Percentiles rank a stretch among this genome's conserved stretches.
Evolutionary conservation across 2,329 filamentous ascomycete species (phyloP).

Genomic region (Verruconis gallopava): DNA sequence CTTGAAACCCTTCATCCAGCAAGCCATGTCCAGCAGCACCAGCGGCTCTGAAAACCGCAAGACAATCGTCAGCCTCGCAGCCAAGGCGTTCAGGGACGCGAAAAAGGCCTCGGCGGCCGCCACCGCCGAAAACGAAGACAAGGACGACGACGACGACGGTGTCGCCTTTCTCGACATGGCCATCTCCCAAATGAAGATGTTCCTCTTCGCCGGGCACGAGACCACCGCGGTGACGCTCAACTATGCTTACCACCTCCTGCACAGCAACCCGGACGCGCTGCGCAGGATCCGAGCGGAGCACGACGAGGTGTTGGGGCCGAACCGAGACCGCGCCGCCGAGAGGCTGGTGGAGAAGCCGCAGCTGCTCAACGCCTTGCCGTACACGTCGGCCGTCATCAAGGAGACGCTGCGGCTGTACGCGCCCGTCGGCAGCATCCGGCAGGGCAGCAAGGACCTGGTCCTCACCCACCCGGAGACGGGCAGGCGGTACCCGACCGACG

Average conservation of each 20-base stretch:
- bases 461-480: slow-evolving; percentile 9
- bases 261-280: slow-evolving; percentile 17
- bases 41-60: background rate
- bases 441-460: background rate
- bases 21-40: background rate
- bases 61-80: background rate
- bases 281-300: slow-evolving; percentile 34
- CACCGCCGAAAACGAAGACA: background rate
- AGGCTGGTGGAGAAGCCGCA: slow-evolving; percentile 12
- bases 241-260: slow-evolving; percentile 20
- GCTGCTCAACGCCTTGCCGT: slow-evolving; percentile 20
- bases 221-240: slow-evolving; percentile 25
- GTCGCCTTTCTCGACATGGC: slow-evolving; percentile 1
- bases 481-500: slow-evolving; percentile 14
- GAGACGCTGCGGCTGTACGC: slow-evolving; percentile 22
- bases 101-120: background rate
- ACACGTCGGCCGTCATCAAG: slow-evolving; percentile 23
- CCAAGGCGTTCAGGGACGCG: background rate
- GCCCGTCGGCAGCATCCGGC: slow-evolving; percentile 13
- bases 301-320: slow-evolving; percentile 4
- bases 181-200: slow-evolving; percentile 19
- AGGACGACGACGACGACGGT: background rate
- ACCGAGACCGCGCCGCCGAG: background rate
- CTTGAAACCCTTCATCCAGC: background rate
- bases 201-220: slow-evolving; percentile 30